Conservation (phyloP, 2,329 filamentous ascomycete species). For the Alternaria tenuissima region DNA sequence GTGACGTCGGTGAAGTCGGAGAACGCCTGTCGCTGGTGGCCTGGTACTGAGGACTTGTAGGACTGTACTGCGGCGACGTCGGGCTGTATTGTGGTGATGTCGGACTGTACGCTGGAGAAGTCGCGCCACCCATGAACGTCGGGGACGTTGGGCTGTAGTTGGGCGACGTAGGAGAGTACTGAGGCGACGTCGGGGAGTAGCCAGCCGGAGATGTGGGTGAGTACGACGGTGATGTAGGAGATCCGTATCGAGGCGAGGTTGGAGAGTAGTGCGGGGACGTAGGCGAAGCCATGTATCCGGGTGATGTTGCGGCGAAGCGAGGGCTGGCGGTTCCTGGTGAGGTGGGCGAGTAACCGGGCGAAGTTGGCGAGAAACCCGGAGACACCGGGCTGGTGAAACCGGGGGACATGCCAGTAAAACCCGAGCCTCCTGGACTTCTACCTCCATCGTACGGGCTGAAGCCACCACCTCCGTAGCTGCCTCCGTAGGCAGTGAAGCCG, state of each 20-base stretch:
- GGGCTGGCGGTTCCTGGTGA: slow-evolving; percentile 69
- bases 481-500: slow-evolving; percentile 69
- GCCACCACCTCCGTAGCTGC: slow-evolving; percentile 68
- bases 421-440: slow-evolving; percentile 69
- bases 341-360: slow-evolving; percentile 65
- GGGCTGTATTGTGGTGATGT: slow-evolving; percentile 63
- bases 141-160: slow-evolving; percentile 59
- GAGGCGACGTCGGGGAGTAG: slow-evolving; percentile 60
- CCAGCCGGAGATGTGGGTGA: slow-evolving; percentile 62
- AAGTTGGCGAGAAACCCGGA: slow-evolving; percentile 57
- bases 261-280: slow-evolving; percentile 69
- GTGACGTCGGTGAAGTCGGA: slow-evolving; percentile 59
- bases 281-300: slow-evolving; percentile 59
- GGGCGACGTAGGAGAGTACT: slow-evolving; percentile 57
- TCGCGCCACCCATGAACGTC: slow-evolving; percentile 27
- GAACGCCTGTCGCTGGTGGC: slow-evolving; percentile 61
- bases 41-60: slow-evolving; percentile 68
- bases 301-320: slow-evolving; percentile 62
- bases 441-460: slow-evolving; percentile 72
- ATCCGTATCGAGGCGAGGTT: slow-evolving; percentile 61
- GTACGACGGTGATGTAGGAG: slow-evolving; percentile 64
- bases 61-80: slow-evolving; percentile 75
- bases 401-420: slow-evolving; percentile 49
- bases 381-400: slow-evolving; percentile 50
- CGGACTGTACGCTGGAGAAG: slow-evolving; percentile 65